Conservation (phyloP, 352 stramenopile genomes). For the Phytophthora ohioensis region DNA sequence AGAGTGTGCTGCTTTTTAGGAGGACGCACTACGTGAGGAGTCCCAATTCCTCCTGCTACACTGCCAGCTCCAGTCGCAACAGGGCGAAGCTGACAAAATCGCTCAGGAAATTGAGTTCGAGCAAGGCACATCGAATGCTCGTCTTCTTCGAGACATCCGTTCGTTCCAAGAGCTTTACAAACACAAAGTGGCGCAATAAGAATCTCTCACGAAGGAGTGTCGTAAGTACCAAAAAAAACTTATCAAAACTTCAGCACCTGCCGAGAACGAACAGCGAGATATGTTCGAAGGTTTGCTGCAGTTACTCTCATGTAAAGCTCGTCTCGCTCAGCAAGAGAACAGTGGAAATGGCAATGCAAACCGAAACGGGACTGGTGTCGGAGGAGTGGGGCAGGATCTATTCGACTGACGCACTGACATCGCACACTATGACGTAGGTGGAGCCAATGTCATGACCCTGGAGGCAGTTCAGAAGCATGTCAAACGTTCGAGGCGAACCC, state of each 20-base stretch:
- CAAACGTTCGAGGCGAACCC: neutral
- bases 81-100: conserved; percentile 78
- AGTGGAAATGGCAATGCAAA: conserved; percentile 20
- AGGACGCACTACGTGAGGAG: conserved; percentile 91
- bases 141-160: conserved; percentile 88
- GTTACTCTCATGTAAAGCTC: conserved; percentile 84
- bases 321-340: conserved; percentile 53
- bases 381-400: conserved; percentile 46
- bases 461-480: conserved; percentile 44
- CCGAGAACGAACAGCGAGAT: conserved; percentile 80
- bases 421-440: conserved; percentile 81
- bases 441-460: conserved; percentile 88
- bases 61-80: conserved; percentile 78
- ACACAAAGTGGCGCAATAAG: conserved; percentile 92
- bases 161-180: conserved; percentile 93
- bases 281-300: conserved; percentile 89
- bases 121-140: conserved; percentile 64
- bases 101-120: conserved; percentile 91
- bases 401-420: conserved; percentile 76
- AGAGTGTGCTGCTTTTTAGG: conserved; percentile 88
- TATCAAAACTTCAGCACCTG: conserved; percentile 74
- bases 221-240: conserved; percentile 91
- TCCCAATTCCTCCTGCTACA: conserved; percentile 87
- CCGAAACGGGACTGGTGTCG: conserved; percentile 17
- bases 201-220: conserved; percentile 90